These are phyloP conservation scores for Babesia sp. DNA, from an alignment of 169 alveolate genomes.

Conservation along the genomic window DNA sequence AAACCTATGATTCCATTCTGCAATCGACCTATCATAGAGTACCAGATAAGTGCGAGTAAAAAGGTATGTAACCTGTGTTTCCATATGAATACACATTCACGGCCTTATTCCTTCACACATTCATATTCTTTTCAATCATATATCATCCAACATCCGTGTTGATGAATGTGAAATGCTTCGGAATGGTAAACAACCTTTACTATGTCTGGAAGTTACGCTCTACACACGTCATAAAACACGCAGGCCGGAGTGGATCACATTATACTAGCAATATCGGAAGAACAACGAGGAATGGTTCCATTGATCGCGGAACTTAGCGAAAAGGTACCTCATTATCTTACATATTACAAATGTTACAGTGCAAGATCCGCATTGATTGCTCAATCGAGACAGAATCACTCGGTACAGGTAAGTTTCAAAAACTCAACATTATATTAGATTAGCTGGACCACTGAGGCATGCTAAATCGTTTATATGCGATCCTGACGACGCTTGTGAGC, in stretches of 20 bases:
- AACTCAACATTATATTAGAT: constrained; percentile 20
- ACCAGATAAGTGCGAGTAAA: constrained; percentile 77
- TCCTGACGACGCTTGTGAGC: constrained; percentile 80
- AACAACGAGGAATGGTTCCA: constrained; percentile 80
- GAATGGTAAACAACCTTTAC: too few species aligned
- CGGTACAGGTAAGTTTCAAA: constrained; percentile 89
- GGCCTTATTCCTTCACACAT: not conserved
- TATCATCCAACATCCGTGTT: too few species aligned
- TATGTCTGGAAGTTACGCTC: too few species aligned
- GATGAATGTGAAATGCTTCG: too few species aligned
- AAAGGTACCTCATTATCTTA: constrained; percentile 43
- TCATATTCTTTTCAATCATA: not conserved
- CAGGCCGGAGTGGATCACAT: constrained; percentile 84
- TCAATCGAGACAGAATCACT: constrained; percentile 95
- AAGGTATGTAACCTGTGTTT: constrained; percentile 40
- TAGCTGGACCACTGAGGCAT: constrained; percentile 87
- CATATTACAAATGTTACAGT: constrained; percentile 50
- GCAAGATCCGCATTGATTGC: constrained; percentile 87
- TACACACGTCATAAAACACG: constrained; percentile 8
- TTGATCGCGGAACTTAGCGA: constrained; percentile 77
- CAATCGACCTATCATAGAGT: constrained; percentile 91
- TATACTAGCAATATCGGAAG: constrained; percentile 88
- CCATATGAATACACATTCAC: not conserved
- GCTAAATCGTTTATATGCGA: constrained; percentile 86
- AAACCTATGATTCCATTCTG: constrained; percentile 96